These are phyloP conservation scores for Colletotrichum costaricense DNA, from an alignment of 2,329 filamentous ascomycete genomes.

Conservation along the genomic window DNA sequence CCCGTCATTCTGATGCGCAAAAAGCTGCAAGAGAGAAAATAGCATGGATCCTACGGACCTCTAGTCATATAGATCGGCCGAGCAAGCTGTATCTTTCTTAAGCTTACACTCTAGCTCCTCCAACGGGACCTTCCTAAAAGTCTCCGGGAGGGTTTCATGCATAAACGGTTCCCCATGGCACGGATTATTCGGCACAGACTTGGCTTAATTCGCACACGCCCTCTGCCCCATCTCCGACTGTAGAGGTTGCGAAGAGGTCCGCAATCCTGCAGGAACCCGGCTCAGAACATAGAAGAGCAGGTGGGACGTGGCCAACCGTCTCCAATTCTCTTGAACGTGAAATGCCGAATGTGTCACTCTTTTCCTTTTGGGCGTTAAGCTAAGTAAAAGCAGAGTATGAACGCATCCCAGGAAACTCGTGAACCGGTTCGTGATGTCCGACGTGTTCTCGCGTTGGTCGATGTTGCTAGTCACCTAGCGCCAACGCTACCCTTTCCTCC, in stretches of 20 bases:
- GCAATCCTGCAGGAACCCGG: conserved; percentile 19
- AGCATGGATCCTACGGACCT: background rate
- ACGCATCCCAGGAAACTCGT: background rate
- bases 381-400: background rate
- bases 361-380: background rate
- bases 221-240: background rate
- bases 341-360: background rate
- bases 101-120: background rate
- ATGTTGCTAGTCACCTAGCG: conserved; percentile 16
- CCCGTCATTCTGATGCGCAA: background rate
- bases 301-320: background rate
- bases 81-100: background rate
- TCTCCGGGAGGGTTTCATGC: background rate
- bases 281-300: background rate
- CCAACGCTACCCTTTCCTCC: conserved; percentile 2
- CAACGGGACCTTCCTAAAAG: background rate
- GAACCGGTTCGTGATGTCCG: conserved; percentile 13
- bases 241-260: background rate
- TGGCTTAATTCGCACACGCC: background rate
- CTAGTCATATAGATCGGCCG: background rate
- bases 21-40: background rate
- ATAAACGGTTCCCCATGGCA: background rate
- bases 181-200: background rate
- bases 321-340: too few species aligned
- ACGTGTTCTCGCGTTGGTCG: conserved; percentile 1